Evolutionary conservation across 148 eudicot species (phyloP).

Genomic region (Nepenthes gracilis): DNA sequence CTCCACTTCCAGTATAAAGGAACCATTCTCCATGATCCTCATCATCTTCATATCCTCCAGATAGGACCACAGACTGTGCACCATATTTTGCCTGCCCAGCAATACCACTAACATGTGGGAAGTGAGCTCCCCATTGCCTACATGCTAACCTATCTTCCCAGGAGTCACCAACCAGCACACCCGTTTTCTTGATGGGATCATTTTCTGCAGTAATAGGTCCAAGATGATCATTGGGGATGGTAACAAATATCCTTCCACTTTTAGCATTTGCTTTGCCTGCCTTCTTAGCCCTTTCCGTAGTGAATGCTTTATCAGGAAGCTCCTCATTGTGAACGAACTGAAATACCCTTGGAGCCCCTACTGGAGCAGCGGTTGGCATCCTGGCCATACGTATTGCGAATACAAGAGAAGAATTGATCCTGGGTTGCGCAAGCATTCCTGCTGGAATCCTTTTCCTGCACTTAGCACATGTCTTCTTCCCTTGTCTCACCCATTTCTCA

Average conservation of each 20-base stretch:
- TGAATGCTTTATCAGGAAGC: constrained; percentile 78
- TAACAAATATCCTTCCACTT: constrained; percentile 81
- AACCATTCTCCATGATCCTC: constrained; percentile 99
- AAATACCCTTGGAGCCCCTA: constrained; percentile 29
- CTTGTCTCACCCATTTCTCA: constrained; percentile 75
- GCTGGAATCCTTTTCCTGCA: constrained; percentile 57
- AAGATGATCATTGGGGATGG: constrained; percentile 56
- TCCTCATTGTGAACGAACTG: constrained; percentile 43
- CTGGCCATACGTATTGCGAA: constrained; percentile 58
- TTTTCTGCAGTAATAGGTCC: constrained; percentile 85
- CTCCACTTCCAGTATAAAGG: constrained; percentile 94
- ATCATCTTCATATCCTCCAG: constrained; percentile 89
- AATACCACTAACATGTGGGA: constrained; percentile 74
- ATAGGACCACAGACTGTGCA: constrained; percentile 79
- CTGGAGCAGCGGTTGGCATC: constrained; percentile 24
- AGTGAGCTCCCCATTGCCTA: constrained; percentile 95
- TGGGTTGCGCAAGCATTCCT: constrained; percentile 56
- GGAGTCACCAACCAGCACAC: constrained; percentile 74
- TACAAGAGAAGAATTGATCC: constrained; percentile 66
- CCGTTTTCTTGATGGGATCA: constrained; percentile 61
- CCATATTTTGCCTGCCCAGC: constrained; percentile 59
- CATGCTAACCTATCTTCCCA: constrained; percentile 61
- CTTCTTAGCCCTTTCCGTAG: constrained; percentile 69
- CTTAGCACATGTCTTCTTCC: constrained; percentile 70
- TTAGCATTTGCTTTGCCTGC: constrained; percentile 76